Percentiles rank a stretch among this genome's conserved stretches.
Evolutionary conservation across 192 early-diverging fungal genomes (phyloP).

Genomic region (Backusella sp.): DNA sequence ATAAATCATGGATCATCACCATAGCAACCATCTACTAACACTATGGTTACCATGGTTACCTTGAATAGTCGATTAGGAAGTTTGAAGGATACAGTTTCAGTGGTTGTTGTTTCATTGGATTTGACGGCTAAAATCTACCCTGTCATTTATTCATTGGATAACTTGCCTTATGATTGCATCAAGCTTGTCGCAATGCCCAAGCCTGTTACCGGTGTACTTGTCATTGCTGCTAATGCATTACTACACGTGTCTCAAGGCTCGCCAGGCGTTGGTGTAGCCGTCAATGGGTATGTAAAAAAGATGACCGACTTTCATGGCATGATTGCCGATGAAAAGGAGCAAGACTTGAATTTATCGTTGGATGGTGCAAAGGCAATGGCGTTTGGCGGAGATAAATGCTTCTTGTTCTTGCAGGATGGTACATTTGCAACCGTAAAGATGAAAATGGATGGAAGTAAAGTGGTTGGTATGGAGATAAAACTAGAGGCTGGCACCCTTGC

Average conservation of each 20-base stretch:
- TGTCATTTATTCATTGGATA: slow-evolving; percentile 73
- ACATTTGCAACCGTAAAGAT: slow-evolving; percentile 72
- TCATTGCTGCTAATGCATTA: slow-evolving; percentile 76
- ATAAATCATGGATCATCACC: background rate
- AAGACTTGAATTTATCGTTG: slow-evolving; percentile 66
- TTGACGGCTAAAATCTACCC: slow-evolving; percentile 71
- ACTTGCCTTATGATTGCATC: slow-evolving; percentile 83
- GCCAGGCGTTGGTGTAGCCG: slow-evolving; percentile 69
- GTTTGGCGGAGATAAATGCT: slow-evolving; percentile 68
- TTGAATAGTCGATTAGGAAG: slow-evolving; percentile 22
- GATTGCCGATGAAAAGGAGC: slow-evolving; percentile 40
- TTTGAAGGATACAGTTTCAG: slow-evolving; percentile 29
- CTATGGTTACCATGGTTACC: background rate
- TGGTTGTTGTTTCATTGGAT: slow-evolving; percentile 82
- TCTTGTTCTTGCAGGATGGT: slow-evolving; percentile 72
- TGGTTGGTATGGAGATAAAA: slow-evolving; percentile 67
- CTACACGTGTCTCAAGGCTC: slow-evolving; percentile 85
- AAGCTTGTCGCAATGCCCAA: slow-evolving; percentile 71
- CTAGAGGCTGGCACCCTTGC: slow-evolving; percentile 29
- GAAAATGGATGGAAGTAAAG: slow-evolving; percentile 73
- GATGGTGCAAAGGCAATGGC: slow-evolving; percentile 65
- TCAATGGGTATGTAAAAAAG: slow-evolving; percentile 65
- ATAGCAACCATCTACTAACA: background rate
- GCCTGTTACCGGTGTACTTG: slow-evolving; percentile 85
- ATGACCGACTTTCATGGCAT: slow-evolving; percentile 48